Percentiles rank a stretch among this genome's conserved stretches.
These are phyloP conservation scores for Sphenostylis stenocarpa DNA, from an alignment of 306 rosid genomes.

Conservation along the genomic window DNA sequence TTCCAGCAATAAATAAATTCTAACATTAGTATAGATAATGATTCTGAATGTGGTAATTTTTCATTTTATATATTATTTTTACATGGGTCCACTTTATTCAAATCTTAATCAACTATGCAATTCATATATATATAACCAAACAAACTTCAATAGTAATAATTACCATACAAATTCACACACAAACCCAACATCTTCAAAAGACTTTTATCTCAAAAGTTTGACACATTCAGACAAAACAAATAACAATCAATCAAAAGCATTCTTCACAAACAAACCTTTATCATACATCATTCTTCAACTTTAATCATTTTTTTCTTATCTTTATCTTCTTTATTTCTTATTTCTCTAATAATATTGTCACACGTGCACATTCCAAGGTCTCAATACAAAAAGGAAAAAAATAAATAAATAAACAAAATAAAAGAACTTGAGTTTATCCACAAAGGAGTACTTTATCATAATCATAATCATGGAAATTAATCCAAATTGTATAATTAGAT, in stretches of 20 bases:
- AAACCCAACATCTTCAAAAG: constrained; percentile 12
- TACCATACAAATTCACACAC: background rate
- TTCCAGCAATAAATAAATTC: no score
- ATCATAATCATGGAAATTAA: background rate
- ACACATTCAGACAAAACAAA: background rate
- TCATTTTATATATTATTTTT: no score
- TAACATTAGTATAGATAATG: no score
- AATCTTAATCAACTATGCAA: background rate
- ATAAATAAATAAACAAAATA: no score
- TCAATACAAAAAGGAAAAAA: no score
- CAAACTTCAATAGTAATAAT: background rate
- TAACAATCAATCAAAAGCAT: constrained; percentile 13
- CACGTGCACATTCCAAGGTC: background rate
- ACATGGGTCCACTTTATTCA: no score
- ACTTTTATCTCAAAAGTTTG: background rate
- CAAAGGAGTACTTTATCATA: background rate
- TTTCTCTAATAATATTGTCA: background rate
- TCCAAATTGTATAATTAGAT: background rate
- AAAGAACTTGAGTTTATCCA: constrained; percentile 9
- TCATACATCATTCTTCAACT: background rate
- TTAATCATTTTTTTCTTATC: constrained; percentile 12
- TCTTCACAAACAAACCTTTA: background rate
- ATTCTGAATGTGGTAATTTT: no score
- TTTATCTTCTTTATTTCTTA: no score
- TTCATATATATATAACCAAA: background rate